phyloP scores from a whole-genome alignment of 768 basidiomycete species.

The Dacryopinax primogenitus region DNA sequence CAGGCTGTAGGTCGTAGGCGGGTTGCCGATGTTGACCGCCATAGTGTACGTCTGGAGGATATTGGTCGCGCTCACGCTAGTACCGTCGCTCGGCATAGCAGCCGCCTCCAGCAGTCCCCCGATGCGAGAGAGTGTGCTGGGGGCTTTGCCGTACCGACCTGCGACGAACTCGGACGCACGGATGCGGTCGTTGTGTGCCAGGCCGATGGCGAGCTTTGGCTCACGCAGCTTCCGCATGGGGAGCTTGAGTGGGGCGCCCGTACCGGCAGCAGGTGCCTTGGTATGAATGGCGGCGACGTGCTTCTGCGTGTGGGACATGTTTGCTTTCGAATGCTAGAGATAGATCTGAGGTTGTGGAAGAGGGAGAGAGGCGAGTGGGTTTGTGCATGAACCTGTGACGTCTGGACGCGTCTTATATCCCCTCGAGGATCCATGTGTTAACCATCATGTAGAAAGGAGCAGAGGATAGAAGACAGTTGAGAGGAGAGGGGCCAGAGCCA shows the following conservation, averaged over 20 bases:
- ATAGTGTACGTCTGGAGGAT: constrained; percentile 35
- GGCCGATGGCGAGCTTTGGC: background rate
- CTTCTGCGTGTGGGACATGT: background rate
- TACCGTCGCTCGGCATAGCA: constrained; percentile 10
- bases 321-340: background rate
- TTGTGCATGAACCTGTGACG: background rate
- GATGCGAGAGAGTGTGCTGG: background rate
- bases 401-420: background rate
- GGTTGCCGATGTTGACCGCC: constrained; percentile 40
- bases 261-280: background rate
- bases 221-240: background rate
- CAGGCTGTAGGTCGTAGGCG: constrained; percentile 38
- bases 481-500: background rate
- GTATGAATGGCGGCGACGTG: background rate
- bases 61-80: constrained; percentile 9
- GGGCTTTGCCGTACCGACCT: background rate
- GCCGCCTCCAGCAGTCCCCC: background rate
- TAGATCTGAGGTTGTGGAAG: background rate
- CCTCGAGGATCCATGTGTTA: no score
- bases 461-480: background rate
- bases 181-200: constrained; percentile 5
- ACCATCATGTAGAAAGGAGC: background rate
- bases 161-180: constrained; percentile 4
- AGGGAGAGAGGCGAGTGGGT: background rate
- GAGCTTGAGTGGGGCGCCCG: constrained; percentile 5